Evolutionary conservation across 306 rosid genomes (phyloP).

Genomic region (Herpetospermum pedunculosum): DNA sequence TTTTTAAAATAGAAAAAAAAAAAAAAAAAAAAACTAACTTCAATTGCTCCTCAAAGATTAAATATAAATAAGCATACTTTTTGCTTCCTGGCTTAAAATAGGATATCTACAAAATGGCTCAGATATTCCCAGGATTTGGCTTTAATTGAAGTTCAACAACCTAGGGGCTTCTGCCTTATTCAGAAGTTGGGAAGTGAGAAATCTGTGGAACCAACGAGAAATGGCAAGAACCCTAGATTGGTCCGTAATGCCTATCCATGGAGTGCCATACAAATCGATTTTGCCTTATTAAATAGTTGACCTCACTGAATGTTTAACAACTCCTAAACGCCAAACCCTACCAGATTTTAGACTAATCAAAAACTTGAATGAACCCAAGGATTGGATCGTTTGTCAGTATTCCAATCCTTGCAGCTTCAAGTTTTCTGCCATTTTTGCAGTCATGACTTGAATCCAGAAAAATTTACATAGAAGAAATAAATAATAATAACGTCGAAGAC

Average conservation of each 20-base stretch:
- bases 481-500: background rate
- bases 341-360: background rate
- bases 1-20: too few relatives aligned
- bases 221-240: background rate
- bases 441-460: background rate
- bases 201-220: background rate
- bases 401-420: background rate
- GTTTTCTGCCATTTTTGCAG: background rate
- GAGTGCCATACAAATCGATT: background rate
- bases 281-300: background rate
- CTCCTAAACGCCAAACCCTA: background rate
- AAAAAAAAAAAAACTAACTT: too few relatives aligned
- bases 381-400: background rate
- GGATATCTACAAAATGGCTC: background rate
- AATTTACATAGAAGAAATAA: background rate
- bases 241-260: background rate
- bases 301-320: background rate
- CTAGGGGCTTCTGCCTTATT: background rate
- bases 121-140: background rate
- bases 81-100: background rate
- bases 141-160: background rate
- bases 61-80: background rate
- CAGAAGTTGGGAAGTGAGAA: background rate
- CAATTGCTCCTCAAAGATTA: background rate
- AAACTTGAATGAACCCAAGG: background rate